A percentile compares a stretch with the other conserved stretches of the same genome.
Conservation (phyloP, 441 rosid species). For the Croton setiger region DNA sequence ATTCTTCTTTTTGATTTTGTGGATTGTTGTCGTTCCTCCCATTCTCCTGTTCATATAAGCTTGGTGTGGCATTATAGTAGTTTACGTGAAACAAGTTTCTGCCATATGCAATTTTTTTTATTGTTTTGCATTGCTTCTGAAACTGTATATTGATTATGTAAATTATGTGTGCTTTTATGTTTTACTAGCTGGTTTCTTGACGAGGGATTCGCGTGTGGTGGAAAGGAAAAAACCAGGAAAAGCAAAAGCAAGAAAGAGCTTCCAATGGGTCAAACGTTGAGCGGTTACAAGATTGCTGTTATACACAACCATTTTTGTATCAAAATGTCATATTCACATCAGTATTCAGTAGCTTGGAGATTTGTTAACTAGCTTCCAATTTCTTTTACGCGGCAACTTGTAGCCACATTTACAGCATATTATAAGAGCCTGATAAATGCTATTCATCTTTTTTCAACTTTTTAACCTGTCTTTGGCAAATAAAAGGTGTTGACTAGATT, state of each 20-base stretch:
- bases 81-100: background rate
- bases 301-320: conserved; percentile 3
- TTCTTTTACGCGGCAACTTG: background rate
- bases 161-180: background rate
- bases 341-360: background rate
- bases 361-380: background rate
- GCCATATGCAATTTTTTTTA: too few relatives aligned
- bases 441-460: too few relatives aligned
- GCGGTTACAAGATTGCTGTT: conserved; percentile 12
- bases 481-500: too few relatives aligned
- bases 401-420: background rate
- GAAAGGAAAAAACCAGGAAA: conserved; percentile 98
- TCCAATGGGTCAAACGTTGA: conserved; percentile 95
- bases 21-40: background rate
- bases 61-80: background rate
- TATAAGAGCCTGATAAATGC: background rate
- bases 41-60: background rate
- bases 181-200: conserved; percentile 44
- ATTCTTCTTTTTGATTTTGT: background rate
- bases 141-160: background rate
- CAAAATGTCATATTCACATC: background rate
- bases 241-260: conserved; percentile 98
- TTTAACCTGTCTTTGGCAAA: too few relatives aligned
- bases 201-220: conserved; percentile 84
- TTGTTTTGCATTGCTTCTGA: background rate